Evolutionary conservation across 2,329 filamentous ascomycete species (phyloP).

Genomic region (Aspergillus unguis): DNA sequence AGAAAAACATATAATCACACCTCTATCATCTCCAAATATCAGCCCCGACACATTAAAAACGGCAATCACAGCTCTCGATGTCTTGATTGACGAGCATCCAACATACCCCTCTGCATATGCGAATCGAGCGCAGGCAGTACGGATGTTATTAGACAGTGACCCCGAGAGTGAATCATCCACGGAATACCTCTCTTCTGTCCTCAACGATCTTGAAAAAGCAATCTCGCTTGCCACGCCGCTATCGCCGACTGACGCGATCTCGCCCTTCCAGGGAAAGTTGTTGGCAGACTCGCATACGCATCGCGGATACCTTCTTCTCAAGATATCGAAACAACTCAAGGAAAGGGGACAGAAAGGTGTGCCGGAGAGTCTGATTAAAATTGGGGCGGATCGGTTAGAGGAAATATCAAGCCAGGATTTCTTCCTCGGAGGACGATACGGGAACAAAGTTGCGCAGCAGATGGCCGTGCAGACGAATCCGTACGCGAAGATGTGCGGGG

Average conservation of each 20-base stretch:
- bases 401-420: slow-evolving; percentile 57
- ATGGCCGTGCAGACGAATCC: slow-evolving; percentile 61
- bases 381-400: slow-evolving; percentile 46
- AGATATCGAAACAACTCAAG: slow-evolving; percentile 15
- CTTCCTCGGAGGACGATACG: slow-evolving; percentile 52
- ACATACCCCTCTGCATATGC: slow-evolving; percentile 54
- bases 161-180: not conserved
- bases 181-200: slow-evolving; percentile 25
- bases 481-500: slow-evolving; percentile 61
- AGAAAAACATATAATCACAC: slow-evolving; percentile 41
- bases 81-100: slow-evolving; percentile 43
- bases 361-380: slow-evolving; percentile 30
- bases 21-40: slow-evolving; percentile 24
- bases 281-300: slow-evolving; percentile 56
- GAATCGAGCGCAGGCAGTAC: slow-evolving; percentile 53
- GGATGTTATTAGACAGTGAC: slow-evolving; percentile 35
- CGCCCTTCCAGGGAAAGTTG: slow-evolving; percentile 47
- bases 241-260: slow-evolving; percentile 41
- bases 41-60: slow-evolving; percentile 12
- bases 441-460: slow-evolving; percentile 55
- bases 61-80: slow-evolving; percentile 41
- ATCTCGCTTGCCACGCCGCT: slow-evolving; percentile 46
- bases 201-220: slow-evolving; percentile 41
- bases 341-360: slow-evolving; percentile 14
- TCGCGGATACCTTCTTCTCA: slow-evolving; percentile 46